Evolutionary conservation across 1,284 basidiomycete species (phyloP).

Genomic region (Sanghuangporus weigelae): DNA sequence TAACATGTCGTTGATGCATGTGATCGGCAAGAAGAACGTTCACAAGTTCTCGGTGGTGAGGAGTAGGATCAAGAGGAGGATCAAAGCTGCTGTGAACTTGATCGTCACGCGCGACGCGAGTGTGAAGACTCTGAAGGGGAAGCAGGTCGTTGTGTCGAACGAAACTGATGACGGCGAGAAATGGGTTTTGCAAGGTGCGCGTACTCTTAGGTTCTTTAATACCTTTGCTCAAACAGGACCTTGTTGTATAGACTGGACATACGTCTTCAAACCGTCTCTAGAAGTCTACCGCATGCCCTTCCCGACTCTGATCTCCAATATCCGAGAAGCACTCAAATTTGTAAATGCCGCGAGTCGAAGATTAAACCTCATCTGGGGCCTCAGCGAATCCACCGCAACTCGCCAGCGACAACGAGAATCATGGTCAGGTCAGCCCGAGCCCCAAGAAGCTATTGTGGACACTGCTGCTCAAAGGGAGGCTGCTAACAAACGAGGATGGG

Average conservation of each 20-base stretch:
- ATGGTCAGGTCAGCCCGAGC: too few species aligned
- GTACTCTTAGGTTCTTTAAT: neutral
- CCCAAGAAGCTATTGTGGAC: too few species aligned
- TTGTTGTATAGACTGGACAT: constrained; percentile 15
- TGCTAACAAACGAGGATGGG: neutral
- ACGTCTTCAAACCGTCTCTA: constrained; percentile 13
- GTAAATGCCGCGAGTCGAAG: neutral
- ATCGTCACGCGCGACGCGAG: constrained; percentile 3
- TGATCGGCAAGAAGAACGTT: constrained; percentile 19
- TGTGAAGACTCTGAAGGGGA: neutral
- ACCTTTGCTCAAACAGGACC: neutral
- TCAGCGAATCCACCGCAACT: neutral
- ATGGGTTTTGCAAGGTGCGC: constrained; percentile 7
- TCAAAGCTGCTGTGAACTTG: constrained; percentile 10
- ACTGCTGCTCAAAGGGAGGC: too few species aligned
- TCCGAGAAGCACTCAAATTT: constrained; percentile 2
- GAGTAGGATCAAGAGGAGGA: constrained; percentile 7
- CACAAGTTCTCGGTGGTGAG: constrained; percentile 16
- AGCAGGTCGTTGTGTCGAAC: neutral
- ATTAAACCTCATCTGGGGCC: neutral
- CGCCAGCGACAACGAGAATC: neutral
- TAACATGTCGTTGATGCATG: constrained; percentile 26
- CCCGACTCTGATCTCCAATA: neutral
- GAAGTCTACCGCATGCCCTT: constrained; percentile 18
- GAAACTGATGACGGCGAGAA: neutral